A percentile compares a stretch with the other conserved stretches of the same genome.
phyloP scores from a whole-genome alignment of 1,284 basidiomycete species.

The Leccinum subatratum region DNA sequence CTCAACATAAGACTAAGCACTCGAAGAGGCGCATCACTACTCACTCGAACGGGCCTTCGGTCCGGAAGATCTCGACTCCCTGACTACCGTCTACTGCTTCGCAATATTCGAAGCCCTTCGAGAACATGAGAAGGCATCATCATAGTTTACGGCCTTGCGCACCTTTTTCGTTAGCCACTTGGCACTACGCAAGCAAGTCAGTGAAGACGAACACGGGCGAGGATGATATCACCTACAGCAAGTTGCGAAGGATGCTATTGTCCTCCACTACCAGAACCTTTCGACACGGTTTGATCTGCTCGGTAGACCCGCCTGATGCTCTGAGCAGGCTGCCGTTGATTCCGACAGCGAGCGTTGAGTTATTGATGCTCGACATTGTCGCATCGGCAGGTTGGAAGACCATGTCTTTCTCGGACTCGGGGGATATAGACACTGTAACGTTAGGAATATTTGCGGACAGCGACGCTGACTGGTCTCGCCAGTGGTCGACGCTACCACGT shows the following conservation, averaged over 20 bases:
- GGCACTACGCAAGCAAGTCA: constrained; percentile 42
- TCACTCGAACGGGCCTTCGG: constrained; percentile 72
- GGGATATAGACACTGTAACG: constrained; percentile 18
- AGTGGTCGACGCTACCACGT: constrained; percentile 25
- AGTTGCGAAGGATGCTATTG: constrained; percentile 68
- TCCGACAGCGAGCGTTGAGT: constrained; percentile 53
- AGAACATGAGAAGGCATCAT: constrained; percentile 10
- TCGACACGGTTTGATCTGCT: constrained; percentile 39
- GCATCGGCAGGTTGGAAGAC: constrained; percentile 13
- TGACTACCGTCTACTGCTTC: constrained; percentile 82
- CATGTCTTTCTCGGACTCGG: constrained; percentile 26
- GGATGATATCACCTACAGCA: constrained; percentile 49
- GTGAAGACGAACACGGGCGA: background rate
- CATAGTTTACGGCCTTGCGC: constrained; percentile 4
- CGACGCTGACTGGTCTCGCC: constrained; percentile 21
- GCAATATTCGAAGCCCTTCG: constrained; percentile 69
- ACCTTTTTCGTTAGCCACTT: constrained; percentile 79
- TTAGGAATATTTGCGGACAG: constrained; percentile 13
- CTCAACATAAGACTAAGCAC: constrained; percentile 14
- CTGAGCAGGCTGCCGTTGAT: constrained; percentile 57
- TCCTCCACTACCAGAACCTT: constrained; percentile 81
- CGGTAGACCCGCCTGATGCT: constrained; percentile 50
- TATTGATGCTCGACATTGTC: constrained; percentile 11
- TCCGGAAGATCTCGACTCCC: constrained; percentile 74
- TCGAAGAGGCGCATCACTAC: constrained; percentile 29